Base-by-base conservation (phyloP, 2,329 filamentous ascomycete genomes). In the Xylariaceae sp. region DNA sequence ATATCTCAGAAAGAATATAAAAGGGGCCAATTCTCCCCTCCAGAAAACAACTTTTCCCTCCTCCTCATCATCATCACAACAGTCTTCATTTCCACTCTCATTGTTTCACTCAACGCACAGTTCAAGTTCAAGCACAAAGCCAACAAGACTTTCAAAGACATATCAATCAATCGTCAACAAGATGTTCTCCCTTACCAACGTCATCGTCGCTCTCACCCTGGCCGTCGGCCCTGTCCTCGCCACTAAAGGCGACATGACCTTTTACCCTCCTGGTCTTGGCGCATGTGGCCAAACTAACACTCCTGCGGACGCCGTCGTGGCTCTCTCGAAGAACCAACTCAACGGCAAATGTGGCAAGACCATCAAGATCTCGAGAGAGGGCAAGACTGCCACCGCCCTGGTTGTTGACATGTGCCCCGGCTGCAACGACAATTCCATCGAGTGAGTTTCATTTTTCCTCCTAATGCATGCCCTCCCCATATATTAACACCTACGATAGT, bases 321-420 rank as follows among this genome's bases (percentile, higher is more conserved):
- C 70, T 7, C 62, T 71, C 39, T 65, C 67, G 2, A 37, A 62
- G 0, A 34, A 44, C 4, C 57, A 70, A 42, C 53, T 57, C n/a
- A 34, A 50, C 7, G 66, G 66, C 42, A 56, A 68, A 53, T 72
- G 70, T 42, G 68, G 68, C 11, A 66, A 64, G 56, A 49, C 15
- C 0, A 70, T 72, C 55, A 62, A 56, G 0, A 70, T 72, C 55
- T 51, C 58, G 15, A 58, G 64, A 35, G 57, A 65, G 5, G 70
- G 66, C 44, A 66, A 68, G 56, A 64, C 66, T 0, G 61, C 57
- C 2, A 55, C 51, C 2, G 70, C 69, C 49, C 62, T 58, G 18
- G 66, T 72, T 6, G 70, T 69, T 1, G 70, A 72, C 61, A n/a
- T n/a, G n/a, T n/a, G n/a, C n/a, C n/a, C n/a, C n/a, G 64, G 66